Evolutionary conservation across 2,329 filamentous ascomycete genomes (phyloP).

Genomic region (Colletotrichum euphorbiae): DNA sequence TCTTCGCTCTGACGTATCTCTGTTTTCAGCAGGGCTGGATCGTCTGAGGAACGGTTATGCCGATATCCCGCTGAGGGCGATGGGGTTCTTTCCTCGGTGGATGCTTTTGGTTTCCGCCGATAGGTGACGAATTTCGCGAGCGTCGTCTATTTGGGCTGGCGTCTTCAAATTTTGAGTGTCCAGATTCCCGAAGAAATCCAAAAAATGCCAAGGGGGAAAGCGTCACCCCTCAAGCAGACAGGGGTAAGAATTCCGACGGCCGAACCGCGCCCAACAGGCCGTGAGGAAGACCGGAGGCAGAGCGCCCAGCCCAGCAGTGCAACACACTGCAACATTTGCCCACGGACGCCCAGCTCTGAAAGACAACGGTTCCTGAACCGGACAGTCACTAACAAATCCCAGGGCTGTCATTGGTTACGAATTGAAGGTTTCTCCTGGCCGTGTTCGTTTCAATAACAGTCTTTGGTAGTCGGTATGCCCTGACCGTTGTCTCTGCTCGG

Average conservation of each 20-base stretch:
- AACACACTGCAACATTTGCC: slow-evolving; percentile 17
- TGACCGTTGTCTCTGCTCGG: background rate
- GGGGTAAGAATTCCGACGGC: slow-evolving; percentile 32
- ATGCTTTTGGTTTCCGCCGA: slow-evolving; percentile 15
- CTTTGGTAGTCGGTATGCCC: background rate
- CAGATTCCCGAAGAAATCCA: slow-evolving; percentile 29
- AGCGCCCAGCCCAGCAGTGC: slow-evolving; percentile 9
- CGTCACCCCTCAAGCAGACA: slow-evolving; percentile 11
- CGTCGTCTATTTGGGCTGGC: slow-evolving; percentile 31
- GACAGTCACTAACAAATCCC: slow-evolving; percentile 15
- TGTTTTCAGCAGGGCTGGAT: background rate
- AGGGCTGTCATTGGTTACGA: slow-evolving; percentile 16
- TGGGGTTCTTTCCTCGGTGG: slow-evolving; percentile 6
- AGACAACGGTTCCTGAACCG: slow-evolving; percentile 35
- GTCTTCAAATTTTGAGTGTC: slow-evolving; percentile 16
- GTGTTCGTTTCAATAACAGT: slow-evolving; percentile 32
- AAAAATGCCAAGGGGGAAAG: slow-evolving; percentile 28
- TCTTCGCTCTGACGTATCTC: slow-evolving; percentile 16
- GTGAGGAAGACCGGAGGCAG: background rate
- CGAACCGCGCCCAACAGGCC: slow-evolving; percentile 33
- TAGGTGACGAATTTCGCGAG: slow-evolving; percentile 13
- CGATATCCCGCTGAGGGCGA: slow-evolving; percentile 13
- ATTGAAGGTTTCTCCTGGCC: slow-evolving; percentile 23
- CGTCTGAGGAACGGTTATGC: slow-evolving; percentile 10
- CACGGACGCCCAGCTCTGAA: slow-evolving; percentile 29